A percentile compares a stretch with the other conserved stretches of the same genome.
phyloP scores from a whole-genome alignment of 331 rosid species.

The Arachis monticola region DNA sequence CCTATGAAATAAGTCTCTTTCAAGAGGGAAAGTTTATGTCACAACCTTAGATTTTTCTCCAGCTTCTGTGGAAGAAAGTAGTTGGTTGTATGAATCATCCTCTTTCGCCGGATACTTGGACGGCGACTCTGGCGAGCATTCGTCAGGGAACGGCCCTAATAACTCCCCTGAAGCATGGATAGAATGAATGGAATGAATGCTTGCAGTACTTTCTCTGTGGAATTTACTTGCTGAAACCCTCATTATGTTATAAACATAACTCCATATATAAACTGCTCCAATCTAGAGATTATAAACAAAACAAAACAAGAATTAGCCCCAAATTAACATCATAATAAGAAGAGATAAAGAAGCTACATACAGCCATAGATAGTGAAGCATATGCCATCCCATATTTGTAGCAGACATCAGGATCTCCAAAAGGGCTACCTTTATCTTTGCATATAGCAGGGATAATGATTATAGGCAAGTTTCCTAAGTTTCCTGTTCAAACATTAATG shows the following conservation, averaged over 20 bases:
- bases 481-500: conserved; percentile 57
- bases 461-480: conserved; percentile 80
- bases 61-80: conserved; percentile 36
- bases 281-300: conserved; percentile 47
- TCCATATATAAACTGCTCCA: conserved; percentile 78
- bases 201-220: conserved; percentile 17
- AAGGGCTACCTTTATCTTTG: conserved; percentile 84
- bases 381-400: conserved; percentile 74
- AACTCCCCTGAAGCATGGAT: conserved; percentile 37
- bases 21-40: conserved; percentile 4
- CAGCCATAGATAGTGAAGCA: conserved; percentile 95
- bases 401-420: conserved; percentile 74
- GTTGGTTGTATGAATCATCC: conserved; percentile 39
- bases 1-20: conserved; percentile 8
- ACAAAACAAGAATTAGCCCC: neutral
- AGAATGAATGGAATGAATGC: conserved; percentile 15
- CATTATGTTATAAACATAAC: conserved; percentile 84
- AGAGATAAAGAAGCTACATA: conserved; percentile 39
- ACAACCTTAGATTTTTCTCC: conserved; percentile 44
- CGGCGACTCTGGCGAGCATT: conserved; percentile 13
- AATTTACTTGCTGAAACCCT: conserved; percentile 56
- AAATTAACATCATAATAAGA: conserved; percentile 26
- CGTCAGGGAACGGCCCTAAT: conserved; percentile 25
- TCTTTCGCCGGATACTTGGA: conserved; percentile 19
- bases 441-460: conserved; percentile 83